These are phyloP conservation scores for Sphagnurus paluster DNA, from an alignment of 1,284 basidiomycete species.

Conservation along the genomic window DNA sequence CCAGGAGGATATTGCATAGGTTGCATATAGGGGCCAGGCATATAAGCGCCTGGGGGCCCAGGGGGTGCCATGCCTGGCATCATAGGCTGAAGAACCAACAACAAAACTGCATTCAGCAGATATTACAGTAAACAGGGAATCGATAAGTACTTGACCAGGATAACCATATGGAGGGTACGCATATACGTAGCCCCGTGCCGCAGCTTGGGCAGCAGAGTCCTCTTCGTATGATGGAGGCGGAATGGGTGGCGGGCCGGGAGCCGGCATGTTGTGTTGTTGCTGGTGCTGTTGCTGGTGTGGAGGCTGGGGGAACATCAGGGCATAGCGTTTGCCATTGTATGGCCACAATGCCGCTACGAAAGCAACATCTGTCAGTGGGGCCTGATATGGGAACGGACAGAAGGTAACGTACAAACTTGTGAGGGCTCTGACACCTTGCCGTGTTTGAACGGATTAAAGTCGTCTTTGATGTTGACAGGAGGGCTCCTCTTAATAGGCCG, in stretches of 20 bases:
- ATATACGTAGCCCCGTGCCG: slow-evolving; percentile 65
- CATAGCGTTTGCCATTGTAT: slow-evolving; percentile 85
- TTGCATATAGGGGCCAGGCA: slow-evolving; percentile 78
- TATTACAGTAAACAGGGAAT: slow-evolving; percentile 1
- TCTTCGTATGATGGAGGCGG: slow-evolving; percentile 76
- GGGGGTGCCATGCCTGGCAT: slow-evolving; percentile 80
- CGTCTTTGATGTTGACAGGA: slow-evolving; percentile 83
- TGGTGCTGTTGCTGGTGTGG: slow-evolving; percentile 59
- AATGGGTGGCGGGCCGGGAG: slow-evolving; percentile 64
- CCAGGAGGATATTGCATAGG: slow-evolving; percentile 76
- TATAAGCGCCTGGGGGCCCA: slow-evolving; percentile 70
- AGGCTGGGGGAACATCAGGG: slow-evolving; percentile 69
- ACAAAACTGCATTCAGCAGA: slow-evolving; percentile 14
- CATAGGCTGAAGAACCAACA: slow-evolving; percentile 58
- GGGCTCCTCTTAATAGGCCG: slow-evolving; percentile 71
- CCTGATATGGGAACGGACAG: background rate
- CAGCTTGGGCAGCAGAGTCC: slow-evolving; percentile 59
- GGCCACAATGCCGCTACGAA: slow-evolving; percentile 78
- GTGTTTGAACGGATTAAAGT: slow-evolving; percentile 93
- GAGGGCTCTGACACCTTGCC: slow-evolving; percentile 77
- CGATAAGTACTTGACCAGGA: slow-evolving; percentile 61
- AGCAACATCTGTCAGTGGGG: slow-evolving; percentile 3
- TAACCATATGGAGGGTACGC: slow-evolving; percentile 75
- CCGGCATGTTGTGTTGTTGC: slow-evolving; percentile 63
- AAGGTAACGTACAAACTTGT: slow-evolving; percentile 60